Evolutionary conservation across 768 basidiomycete genomes (phyloP), one percentile per base, ranked within the genome.

Genomic region (Boletus speciosus): DNA sequence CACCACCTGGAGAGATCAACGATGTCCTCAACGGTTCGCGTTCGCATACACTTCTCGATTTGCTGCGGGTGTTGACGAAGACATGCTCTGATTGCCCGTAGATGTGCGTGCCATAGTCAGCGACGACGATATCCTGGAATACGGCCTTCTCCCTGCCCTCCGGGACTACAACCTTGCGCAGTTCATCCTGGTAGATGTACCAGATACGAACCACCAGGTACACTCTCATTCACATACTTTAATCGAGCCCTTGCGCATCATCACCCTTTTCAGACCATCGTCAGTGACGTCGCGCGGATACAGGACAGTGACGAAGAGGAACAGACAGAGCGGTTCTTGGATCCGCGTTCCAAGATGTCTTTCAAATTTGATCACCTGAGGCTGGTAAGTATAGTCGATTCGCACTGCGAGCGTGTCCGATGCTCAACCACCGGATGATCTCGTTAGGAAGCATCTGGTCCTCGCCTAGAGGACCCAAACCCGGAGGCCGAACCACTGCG

Each of bases 1-100:
- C 92, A 1, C 95, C 95, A 25, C 95, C 95, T 1, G 95, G 95
- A 42, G 90, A 98, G 76, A 93, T 98, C 60, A 97, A 96, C 71
- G 95, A 98, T 74, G 94, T 97, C 16, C 77, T 98, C 50, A 91
- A 91, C 63, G 93, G 93, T 91, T 55, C 58, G 72, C 50, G 42
- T 42, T n/a, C 45, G 4, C 43, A 3, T 36, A 2, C 14, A 5
- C 23, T 11, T 11, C 35, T 37, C 31, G 56, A 41, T 41, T 2
- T 42, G 19, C 48, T 25, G 2, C 40, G 0, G 11, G 4, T 11
- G 4, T 40, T 50, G 0, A 55, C 43, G 39, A 10, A 43, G 36
- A 45, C 54, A 45, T 57, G 53, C 57, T 38, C 56, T 39, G 46
- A 58, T 31, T 29, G 55, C 56, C 57, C 59, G 57, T 65, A 95